Evolutionary conservation across 2,329 filamentous ascomycete genomes (phyloP).

Genomic region (Ceratocystis papillata): DNA sequence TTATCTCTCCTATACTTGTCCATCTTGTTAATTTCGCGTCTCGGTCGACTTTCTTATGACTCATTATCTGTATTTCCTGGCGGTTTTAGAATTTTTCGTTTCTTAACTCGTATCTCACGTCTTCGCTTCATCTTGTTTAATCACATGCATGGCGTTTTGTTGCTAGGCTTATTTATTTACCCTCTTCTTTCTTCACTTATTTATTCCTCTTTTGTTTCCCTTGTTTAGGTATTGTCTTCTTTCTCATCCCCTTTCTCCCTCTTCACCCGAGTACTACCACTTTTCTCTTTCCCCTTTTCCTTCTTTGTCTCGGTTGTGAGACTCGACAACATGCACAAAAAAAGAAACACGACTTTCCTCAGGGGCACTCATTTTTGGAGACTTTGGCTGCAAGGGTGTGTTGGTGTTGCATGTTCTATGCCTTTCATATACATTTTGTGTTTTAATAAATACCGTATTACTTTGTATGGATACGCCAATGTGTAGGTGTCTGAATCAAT

Average conservation of each 20-base stretch:
- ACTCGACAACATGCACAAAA: not conserved
- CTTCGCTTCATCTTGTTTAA: not conserved
- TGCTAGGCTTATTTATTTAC: not conserved
- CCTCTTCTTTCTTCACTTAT: too few species aligned
- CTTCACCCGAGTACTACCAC: too few species aligned
- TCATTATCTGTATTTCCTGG: slow-evolving; percentile 7
- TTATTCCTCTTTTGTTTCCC: too few species aligned
- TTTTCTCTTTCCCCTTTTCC: not conserved
- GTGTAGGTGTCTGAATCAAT: too few species aligned
- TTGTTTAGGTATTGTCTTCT: too few species aligned
- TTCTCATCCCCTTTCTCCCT: too few species aligned
- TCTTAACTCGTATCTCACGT: not conserved
- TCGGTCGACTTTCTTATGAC: not conserved
- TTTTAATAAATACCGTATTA: not conserved
- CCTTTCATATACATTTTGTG: not conserved
- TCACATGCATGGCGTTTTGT: not conserved
- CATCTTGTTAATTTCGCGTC: not conserved
- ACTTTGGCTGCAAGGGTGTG: not conserved
- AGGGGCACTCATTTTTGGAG: not conserved
- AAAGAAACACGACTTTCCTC: not conserved
- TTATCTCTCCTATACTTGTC: not conserved
- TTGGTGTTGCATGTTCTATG: not conserved
- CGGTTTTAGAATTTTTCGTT: slow-evolving; percentile 1
- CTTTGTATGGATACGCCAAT: not conserved
- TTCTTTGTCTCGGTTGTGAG: slow-evolving; percentile 1